Base-by-base conservation (phyloP, 2,329 filamentous ascomycete genomes). In the Penicillium sp. region DNA sequence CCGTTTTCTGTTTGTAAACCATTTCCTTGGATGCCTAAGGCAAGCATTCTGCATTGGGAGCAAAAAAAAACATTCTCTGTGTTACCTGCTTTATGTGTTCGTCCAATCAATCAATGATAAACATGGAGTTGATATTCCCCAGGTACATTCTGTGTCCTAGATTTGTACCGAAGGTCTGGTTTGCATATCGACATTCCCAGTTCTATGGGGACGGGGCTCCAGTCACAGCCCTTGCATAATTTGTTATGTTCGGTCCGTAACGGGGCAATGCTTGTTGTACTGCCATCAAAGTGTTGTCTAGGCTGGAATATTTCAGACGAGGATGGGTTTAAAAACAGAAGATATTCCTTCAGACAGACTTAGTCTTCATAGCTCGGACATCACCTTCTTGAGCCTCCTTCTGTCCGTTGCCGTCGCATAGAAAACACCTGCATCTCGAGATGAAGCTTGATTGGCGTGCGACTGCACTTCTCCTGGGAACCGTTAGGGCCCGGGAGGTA, bases 401-500 rank as follows among this genome's bases (percentile, higher is more conserved):
- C 7, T 10, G 35, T 39, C n/a, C 11, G 16, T 37, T 37, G 35
- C 8, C 8, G n/a, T 5, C n/a, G 8, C 35, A 39, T 19, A 4
- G n/a, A 39, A 13, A 8, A 19, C n/a, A 39, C 11, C 9, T 19
- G n/a, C 35, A 21, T 49, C 7, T 29, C 44, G 49, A 52, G 13
- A 56, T 56, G 54, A 56, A 49, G 26, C 7, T 7, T 33, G 9
- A 22, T 9, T 56, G 54, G 54, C n/a, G 35, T 44, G 24, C 44
- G 31, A 22, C 8, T 3, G 31, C 14, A 2, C 19, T 56, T 24
- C 37, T 56, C 26, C 44, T 56, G 6, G 54, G 54, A 2, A 42
- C 44, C 10, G 54, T 44, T 4, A 33, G 33, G 11, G 54, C 49
- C 22, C 27, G 9, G 4, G 35, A 49, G 24, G 27, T 49, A 11